A percentile compares a stretch with the other conserved stretches of the same genome.
Evolutionary conservation across 345 rosid genomes (phyloP).

Genomic region (Cardamine chenopodiifolia): DNA sequence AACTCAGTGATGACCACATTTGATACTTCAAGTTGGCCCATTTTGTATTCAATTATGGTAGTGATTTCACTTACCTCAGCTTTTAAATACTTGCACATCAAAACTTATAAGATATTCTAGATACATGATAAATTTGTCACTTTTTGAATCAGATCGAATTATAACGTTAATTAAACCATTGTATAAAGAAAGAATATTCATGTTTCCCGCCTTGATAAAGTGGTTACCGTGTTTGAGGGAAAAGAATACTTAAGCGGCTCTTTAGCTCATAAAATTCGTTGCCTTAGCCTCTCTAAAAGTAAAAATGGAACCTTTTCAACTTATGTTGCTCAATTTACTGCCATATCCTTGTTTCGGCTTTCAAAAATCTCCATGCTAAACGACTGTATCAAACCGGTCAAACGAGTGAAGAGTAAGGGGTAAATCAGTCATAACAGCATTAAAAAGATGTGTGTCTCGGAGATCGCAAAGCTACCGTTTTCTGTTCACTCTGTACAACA

Average conservation of each 20-base stretch:
- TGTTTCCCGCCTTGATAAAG: conserved; percentile 12
- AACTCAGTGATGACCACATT: not conserved
- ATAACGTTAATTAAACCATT: not conserved
- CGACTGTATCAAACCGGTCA: not conserved
- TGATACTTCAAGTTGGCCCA: not conserved
- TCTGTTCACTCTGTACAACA: conserved; percentile 44
- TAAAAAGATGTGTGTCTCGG: conserved; percentile 33
- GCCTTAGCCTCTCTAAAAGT: conserved; percentile 36
- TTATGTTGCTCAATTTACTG: not conserved
- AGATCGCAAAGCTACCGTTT: conserved; percentile 39
- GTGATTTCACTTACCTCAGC: not conserved
- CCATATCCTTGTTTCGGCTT: conserved; percentile 15
- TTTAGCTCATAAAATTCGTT: conserved; percentile 30
- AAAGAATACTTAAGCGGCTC: conserved; percentile 15
- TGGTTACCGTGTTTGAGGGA: not conserved
- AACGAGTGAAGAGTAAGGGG: conserved; percentile 10
- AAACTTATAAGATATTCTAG: not conserved
- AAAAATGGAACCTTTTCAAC: conserved; percentile 15
- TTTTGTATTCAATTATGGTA: not conserved
- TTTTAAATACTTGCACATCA: not conserved
- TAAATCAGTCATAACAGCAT: conserved; percentile 21
- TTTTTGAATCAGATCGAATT: not conserved
- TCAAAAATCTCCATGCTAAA: not conserved
- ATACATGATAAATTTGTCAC: not conserved
- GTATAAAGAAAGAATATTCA: not conserved